Percentiles rank a stretch among this genome's conserved stretches.
Evolutionary conservation across 768 basidiomycete species (phyloP).

Genomic region (Mycena vitilis): DNA sequence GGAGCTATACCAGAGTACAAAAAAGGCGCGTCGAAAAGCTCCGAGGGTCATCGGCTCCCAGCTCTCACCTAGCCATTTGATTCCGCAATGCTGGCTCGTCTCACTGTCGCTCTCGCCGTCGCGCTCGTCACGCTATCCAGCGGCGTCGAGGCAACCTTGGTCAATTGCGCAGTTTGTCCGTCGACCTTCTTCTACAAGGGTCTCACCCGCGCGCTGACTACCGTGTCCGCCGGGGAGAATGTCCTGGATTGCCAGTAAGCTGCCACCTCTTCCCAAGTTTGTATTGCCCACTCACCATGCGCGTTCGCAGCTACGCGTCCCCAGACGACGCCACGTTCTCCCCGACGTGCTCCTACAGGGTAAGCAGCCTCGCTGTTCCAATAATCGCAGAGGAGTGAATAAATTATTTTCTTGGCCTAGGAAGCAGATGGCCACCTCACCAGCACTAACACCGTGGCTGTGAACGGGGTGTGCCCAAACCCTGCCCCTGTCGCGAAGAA

Average conservation of each 20-base stretch:
- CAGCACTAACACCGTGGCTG: no score
- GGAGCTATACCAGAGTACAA: no score
- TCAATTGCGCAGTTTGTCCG: not conserved
- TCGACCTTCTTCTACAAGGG: not conserved
- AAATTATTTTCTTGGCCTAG: no score
- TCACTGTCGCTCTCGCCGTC: not conserved
- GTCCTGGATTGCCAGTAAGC: constrained; percentile 18
- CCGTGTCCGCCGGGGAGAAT: not conserved
- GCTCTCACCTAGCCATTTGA: no score
- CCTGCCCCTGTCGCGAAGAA: no score
- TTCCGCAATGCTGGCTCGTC: constrained; percentile 6
- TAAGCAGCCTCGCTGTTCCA: not conserved
- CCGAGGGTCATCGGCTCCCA: no score
- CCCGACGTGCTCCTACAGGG: constrained; percentile 5
- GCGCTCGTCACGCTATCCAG: not conserved
- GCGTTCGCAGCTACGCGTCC: constrained; percentile 3
- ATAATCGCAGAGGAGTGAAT: no score
- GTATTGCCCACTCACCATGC: not conserved
- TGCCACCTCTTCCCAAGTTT: no score
- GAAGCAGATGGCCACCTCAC: no score
- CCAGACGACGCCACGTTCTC: constrained; percentile 3
- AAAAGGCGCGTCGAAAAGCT: no score
- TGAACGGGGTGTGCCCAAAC: no score
- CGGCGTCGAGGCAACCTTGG: not conserved
- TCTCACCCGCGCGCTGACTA: constrained; percentile 11